Percentiles rank a stretch among this genome's conserved stretches.
Conservation (phyloP, 192 early-diverging fungal species). For the Entomortierella chlamydospora region DNA sequence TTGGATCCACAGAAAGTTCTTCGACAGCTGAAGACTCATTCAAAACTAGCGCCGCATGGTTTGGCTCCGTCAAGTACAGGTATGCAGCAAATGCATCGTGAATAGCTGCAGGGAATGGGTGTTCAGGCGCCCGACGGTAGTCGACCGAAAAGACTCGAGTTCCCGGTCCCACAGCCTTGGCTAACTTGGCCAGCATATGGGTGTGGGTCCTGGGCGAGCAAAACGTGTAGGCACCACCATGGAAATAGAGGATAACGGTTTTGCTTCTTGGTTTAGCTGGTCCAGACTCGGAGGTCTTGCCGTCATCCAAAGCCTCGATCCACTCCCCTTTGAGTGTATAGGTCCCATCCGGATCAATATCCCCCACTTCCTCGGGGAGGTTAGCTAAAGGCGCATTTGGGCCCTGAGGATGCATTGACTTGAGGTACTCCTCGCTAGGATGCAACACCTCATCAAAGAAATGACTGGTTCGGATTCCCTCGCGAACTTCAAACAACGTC, state of each 20-base stretch:
- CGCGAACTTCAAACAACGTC: constrained; percentile 5
- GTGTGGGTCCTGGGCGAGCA: constrained; percentile 15
- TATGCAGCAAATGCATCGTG: constrained; percentile 86
- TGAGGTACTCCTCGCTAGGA: constrained; percentile 24
- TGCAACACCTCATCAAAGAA: constrained; percentile 13
- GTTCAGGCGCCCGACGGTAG: constrained; percentile 86
- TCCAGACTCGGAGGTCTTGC: neutral
- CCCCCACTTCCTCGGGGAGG: constrained; percentile 30
- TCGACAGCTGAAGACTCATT: neutral
- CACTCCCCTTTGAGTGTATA: constrained; percentile 33
- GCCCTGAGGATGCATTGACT: constrained; percentile 33
- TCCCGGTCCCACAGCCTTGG: constrained; percentile 32
- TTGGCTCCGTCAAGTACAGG: constrained; percentile 68
- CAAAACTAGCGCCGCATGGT: constrained; percentile 54
- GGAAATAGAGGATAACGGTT: constrained; percentile 26
- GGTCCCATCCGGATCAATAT: constrained; percentile 6
- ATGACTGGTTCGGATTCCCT: neutral
- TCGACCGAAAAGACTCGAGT: constrained; percentile 59
- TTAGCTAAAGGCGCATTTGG: constrained; percentile 14
- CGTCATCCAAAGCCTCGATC: constrained; percentile 21
- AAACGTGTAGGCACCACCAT: constrained; percentile 25
- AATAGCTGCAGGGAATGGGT: constrained; percentile 85
- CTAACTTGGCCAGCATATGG: constrained; percentile 4
- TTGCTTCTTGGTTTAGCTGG: constrained; percentile 11
- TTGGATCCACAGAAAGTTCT: constrained; percentile 56